Percentiles rank a stretch among this genome's conserved stretches.
These are phyloP conservation scores for Tephrocybe sp. DNA, from an alignment of 768 basidiomycete genomes.

Conservation along the genomic window DNA sequence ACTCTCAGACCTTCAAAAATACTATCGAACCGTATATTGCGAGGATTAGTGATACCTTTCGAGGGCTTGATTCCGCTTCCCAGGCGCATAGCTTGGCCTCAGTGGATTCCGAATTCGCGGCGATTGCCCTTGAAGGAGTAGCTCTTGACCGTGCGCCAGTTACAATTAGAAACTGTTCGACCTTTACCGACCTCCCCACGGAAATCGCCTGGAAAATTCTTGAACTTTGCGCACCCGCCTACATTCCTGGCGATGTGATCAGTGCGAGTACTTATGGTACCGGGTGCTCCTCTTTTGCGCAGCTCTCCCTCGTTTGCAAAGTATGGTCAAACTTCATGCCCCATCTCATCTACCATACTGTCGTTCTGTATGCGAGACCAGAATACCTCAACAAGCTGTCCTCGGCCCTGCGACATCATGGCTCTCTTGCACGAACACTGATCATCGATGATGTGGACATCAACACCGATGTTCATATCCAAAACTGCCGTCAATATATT, in stretches of 20 bases:
- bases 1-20: neutral
- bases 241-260: neutral
- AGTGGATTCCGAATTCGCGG: neutral
- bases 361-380: slow-evolving; percentile 1
- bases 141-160: neutral
- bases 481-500: neutral
- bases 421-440: neutral
- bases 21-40: neutral
- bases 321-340: slow-evolving; percentile 2
- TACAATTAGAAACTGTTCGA: neutral
- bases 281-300: slow-evolving; percentile 1
- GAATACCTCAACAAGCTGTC: neutral
- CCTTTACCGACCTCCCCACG: slow-evolving; percentile 4
- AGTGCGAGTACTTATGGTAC: neutral
- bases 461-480: neutral
- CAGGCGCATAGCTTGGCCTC: neutral
- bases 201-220: slow-evolving; percentile 11
- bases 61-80: neutral
- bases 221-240: neutral
- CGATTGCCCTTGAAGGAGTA: neutral
- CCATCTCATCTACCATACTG: neutral
- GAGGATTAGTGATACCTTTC: neutral
- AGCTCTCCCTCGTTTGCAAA: slow-evolving; percentile 6
- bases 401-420: neutral
- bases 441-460: slow-evolving; percentile 4